phyloP scores from a whole-genome alignment of 1,284 basidiomycete species.

The Rhodotorula sp. region DNA sequence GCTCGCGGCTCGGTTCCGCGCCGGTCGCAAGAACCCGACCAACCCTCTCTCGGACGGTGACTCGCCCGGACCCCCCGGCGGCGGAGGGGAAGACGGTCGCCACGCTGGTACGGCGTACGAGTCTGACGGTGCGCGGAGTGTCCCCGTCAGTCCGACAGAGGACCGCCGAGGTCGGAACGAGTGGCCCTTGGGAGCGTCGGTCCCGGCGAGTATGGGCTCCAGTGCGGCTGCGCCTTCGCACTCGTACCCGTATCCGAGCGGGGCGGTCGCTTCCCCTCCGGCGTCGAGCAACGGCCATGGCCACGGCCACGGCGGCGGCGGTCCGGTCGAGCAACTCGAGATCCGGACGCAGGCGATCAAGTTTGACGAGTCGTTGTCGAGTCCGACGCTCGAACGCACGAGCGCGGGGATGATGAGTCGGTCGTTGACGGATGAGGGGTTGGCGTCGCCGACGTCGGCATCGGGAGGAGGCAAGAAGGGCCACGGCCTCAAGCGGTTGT shows the following conservation, averaged over 20 bases:
- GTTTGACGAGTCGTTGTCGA: slow-evolving; percentile 18
- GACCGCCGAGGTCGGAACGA: slow-evolving; percentile 11
- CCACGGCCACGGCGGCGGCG: background rate
- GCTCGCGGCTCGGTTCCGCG: slow-evolving; percentile 35
- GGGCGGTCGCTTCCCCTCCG: background rate
- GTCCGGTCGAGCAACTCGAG: slow-evolving; percentile 6
- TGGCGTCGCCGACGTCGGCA: slow-evolving; percentile 3
- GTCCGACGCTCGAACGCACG: background rate
- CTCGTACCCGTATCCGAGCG: background rate
- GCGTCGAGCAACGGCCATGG: background rate
- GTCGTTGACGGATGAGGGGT: slow-evolving; percentile 5
- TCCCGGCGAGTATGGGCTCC: background rate
- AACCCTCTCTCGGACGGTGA: slow-evolving; percentile 15
- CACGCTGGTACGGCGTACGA: slow-evolving; percentile 1
- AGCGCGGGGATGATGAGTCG: slow-evolving; percentile 2
- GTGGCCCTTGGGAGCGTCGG: slow-evolving; percentile 13
- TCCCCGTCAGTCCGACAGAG: slow-evolving; percentile 20
- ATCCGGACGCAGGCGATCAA: slow-evolving; percentile 17
- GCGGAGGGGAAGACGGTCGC: slow-evolving; percentile 6
- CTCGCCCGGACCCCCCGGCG: background rate
- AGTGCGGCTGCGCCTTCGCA: too few relatives aligned
- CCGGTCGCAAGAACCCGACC: slow-evolving; percentile 30
- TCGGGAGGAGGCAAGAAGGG: slow-evolving; percentile 10
- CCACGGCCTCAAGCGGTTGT: slow-evolving; percentile 26
- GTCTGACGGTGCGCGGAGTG: slow-evolving; percentile 7